phyloP scores from a whole-genome alignment of 345 rosid genomes.

The Eutrema heterophyllum region DNA sequence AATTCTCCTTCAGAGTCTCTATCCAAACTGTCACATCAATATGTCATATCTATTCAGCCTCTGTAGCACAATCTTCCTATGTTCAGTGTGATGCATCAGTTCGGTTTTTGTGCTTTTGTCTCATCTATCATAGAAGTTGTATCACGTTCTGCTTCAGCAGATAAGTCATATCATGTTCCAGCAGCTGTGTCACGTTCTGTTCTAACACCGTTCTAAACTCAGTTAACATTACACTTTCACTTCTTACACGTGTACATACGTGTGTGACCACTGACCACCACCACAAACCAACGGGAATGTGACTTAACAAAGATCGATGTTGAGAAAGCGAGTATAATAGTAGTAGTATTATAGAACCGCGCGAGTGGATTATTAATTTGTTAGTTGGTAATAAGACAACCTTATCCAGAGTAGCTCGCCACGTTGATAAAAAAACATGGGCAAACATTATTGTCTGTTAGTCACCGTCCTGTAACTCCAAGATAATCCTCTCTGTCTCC shows the following conservation, averaged over 20 bases:
- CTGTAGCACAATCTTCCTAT: too few relatives aligned
- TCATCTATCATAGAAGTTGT: too few relatives aligned
- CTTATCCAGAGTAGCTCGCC: conserved; percentile 17
- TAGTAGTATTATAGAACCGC: background rate
- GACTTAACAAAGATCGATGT: background rate
- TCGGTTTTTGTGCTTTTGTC: too few relatives aligned
- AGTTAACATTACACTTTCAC: too few relatives aligned
- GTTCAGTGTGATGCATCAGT: too few relatives aligned
- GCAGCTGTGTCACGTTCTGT: too few relatives aligned
- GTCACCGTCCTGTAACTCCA: background rate
- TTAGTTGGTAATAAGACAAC: conserved; percentile 13
- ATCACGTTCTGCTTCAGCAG: too few relatives aligned
- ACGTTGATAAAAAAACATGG: conserved; percentile 10
- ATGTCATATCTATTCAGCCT: too few relatives aligned
- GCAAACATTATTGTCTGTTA: conserved; percentile 18
- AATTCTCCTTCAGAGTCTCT: too few relatives aligned
- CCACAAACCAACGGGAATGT: background rate
- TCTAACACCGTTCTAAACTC: too few relatives aligned
- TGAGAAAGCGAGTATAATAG: background rate
- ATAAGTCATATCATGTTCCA: too few relatives aligned
- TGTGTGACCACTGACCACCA: background rate
- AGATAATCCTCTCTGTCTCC: background rate
- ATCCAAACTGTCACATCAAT: too few relatives aligned
- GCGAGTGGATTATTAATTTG: background rate
- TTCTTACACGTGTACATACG: background rate